Conservation (phyloP, 2,329 filamentous ascomycete genomes). For the Chaetomium olivaceum region DNA sequence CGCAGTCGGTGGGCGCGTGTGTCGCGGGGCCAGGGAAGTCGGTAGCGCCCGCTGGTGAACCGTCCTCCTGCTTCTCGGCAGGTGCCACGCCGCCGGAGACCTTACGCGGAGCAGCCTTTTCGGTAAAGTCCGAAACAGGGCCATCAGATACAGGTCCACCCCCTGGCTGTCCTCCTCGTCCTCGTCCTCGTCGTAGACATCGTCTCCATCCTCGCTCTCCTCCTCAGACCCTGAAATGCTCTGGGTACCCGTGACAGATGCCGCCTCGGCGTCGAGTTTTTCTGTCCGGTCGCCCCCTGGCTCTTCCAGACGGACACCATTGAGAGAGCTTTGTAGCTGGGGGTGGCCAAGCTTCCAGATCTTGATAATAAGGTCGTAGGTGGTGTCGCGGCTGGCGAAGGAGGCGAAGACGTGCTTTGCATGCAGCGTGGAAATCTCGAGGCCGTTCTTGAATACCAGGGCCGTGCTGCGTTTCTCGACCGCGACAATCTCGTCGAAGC, state of each 20-base stretch:
- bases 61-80: slow-evolving; percentile 53
- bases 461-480: slow-evolving; percentile 97
- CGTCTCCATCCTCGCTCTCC: slow-evolving; percentile 70
- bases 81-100: slow-evolving; percentile 58
- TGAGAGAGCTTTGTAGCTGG: slow-evolving; percentile 84
- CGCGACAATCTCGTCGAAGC: slow-evolving; percentile 95
- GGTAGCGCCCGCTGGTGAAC: slow-evolving; percentile 37
- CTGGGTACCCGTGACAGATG: slow-evolving; percentile 44
- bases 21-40: slow-evolving; percentile 85
- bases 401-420: slow-evolving; percentile 95
- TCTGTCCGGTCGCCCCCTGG: slow-evolving; percentile 89
- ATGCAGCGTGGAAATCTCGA: slow-evolving; percentile 94
- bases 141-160: slow-evolving; percentile 43
- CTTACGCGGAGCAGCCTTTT: slow-evolving; percentile 69
- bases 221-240: slow-evolving; percentile 61
- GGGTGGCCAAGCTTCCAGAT: slow-evolving; percentile 98
- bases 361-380: slow-evolving; percentile 94
- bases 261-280: slow-evolving; percentile 61
- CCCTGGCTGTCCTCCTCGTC: slow-evolving; percentile 63
- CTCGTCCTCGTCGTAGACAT: slow-evolving; percentile 77
- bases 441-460: slow-evolving; percentile 92
- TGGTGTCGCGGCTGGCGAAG: slow-evolving; percentile 90
- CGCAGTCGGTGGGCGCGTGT: slow-evolving; percentile 83
- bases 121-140: slow-evolving; percentile 53
- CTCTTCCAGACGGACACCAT: slow-evolving; percentile 80